Conservation (phyloP, 352 stramenopile species). For the Phytophthora nicotianae region DNA sequence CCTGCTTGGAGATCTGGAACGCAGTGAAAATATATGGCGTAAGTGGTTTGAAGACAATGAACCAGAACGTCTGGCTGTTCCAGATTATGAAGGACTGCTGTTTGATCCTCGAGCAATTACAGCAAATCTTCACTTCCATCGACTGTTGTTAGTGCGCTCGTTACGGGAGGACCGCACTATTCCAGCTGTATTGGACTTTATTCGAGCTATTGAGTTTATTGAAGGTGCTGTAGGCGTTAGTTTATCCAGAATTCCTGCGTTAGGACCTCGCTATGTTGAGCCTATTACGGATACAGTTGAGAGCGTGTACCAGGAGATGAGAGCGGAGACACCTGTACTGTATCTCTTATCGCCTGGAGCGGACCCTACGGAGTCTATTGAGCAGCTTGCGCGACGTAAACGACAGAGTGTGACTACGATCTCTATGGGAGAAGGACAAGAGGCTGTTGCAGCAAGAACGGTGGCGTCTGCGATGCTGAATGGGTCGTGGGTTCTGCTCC, state of each 20-base stretch:
- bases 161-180: constrained; percentile 81
- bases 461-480: constrained; percentile 69
- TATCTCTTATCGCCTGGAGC: constrained; percentile 76
- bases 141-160: constrained; percentile 66
- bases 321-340: constrained; percentile 63
- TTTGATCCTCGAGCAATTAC: constrained; percentile 72
- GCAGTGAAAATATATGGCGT: constrained; percentile 69
- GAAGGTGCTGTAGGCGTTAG: constrained; percentile 43
- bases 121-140: constrained; percentile 71
- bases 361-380: constrained; percentile 76
- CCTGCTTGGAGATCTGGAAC: constrained; percentile 67
- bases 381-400: constrained; percentile 72
- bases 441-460: constrained; percentile 57
- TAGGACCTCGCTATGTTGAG: constrained; percentile 69
- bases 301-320: constrained; percentile 72
- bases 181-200: constrained; percentile 67
- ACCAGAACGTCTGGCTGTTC: constrained; percentile 59
- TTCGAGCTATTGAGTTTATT: constrained; percentile 65
- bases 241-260: constrained; percentile 47
- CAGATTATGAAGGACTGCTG: constrained; percentile 71
- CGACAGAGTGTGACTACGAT: constrained; percentile 70
- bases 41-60: constrained; percentile 87
- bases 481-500: constrained; percentile 79
- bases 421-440: constrained; percentile 83
- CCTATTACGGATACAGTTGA: constrained; percentile 76